Base-by-base conservation (phyloP, 2,329 filamentous ascomycete species). In the Diaporthe australafricana region DNA sequence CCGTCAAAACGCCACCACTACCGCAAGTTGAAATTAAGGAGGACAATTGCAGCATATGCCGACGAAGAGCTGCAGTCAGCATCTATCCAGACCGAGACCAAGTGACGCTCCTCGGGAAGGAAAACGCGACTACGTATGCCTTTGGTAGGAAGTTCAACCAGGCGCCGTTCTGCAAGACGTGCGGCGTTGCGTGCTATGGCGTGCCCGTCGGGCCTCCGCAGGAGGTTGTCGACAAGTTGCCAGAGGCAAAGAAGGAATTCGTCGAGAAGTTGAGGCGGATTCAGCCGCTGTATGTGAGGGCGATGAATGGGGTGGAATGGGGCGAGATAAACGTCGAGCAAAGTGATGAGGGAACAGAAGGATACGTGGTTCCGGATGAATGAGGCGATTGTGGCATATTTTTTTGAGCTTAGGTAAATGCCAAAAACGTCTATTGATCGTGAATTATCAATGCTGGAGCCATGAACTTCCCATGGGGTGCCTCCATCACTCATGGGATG, bases 1-100 rank as follows among this genome's bases (percentile, higher is more conserved):
- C 76, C 2, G 67, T 79, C 2, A 62, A 73, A 6, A 73, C 67
- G 8, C 40, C 70, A 1, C 69, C 75, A 3, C 65, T 73, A 79
- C 71, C 81, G 77, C 25, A 82, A 78, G 60, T 85, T 80, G 74
- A 86, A 81, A 48, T 86, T 80, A 75, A 83, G 79, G 70, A 85
- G 80, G 74, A 83, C 79, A 75, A 83, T 81, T 76, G 81, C 68
- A 80, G 80, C 67, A 77, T 75, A 27, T 81, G 79, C 70, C 70
- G 77, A 35, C 73, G 80, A 16, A 80, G 80, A 75, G 80, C 77
- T 1, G 77, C 76, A 17, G 72, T 80, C 11, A 78, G 77, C 5
- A 75, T 79, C 2, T 80, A 80, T 14, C 78, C 78, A 1, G 75
- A 74, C 16, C 75, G 77, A 57, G 73, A 75, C 11, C 75, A 78